Base-by-base conservation (phyloP, 2,329 filamentous ascomycete genomes). In the Cordyceps sp. region DNA sequence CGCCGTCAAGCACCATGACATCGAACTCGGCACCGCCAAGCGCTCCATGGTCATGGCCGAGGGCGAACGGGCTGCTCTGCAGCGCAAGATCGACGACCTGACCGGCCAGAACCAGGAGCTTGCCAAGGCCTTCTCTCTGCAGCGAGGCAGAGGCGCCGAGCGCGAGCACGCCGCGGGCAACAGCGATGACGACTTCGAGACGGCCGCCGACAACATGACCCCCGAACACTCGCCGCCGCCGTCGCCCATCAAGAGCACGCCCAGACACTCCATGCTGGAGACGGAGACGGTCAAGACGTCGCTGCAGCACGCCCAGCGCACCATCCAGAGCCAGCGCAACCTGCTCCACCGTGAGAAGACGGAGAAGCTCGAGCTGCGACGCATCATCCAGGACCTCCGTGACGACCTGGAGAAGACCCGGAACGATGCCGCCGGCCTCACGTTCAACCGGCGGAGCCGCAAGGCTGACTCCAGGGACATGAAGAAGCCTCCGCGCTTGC, bases 331-430 rank as follows among this genome's bases (percentile, higher is more conserved):
- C 46, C 71, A 96, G 43, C 85, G 93, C 55, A 85, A 80, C 52
- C 93, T 86, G 46, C 81, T 96, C 29, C 88, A 98, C 53, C 80
- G 90, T 22, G 90, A 98, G 55, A 98, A 96, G 73, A 94, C 88
- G 0, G 90, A 98, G 55, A 98, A 94, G 63, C 71, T 96, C 19
- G 90, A 98, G 55, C 70, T 96, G 33, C 86, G 84, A 57, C 80
- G 88, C 37, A 83, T 98, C 69, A 71, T 96, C 20, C 88, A 96
- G 57, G 90, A 98, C 46, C 79, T 88, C 17, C 76, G 86, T 23
- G 90, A 98, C 49, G 90, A 98, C 47, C 60, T 98, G 19, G 90
- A 80, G 47, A 66, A 84, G 53, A 57, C 72, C 29, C 70, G 75
- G 37, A 71, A 62, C 35, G 68, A 72, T 21, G 57, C 56, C 29